Base-by-base conservation (phyloP, 1,139 yeast species). In the Taphrina deformans region DNA sequence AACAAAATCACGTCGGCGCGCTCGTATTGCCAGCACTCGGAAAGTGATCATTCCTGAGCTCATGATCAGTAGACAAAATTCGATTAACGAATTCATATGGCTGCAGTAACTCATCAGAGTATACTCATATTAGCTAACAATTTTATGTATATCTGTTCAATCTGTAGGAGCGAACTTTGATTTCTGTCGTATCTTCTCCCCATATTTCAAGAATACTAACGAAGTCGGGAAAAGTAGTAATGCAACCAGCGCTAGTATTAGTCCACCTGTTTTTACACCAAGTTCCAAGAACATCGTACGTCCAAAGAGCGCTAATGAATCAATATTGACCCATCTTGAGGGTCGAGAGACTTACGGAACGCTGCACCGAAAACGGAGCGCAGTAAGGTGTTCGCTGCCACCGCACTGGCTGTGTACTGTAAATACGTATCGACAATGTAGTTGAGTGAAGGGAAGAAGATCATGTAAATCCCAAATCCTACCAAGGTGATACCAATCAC, bases 321-420 rank as follows among this genome's bases (percentile, higher is more conserved):
- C n/a, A n/a, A n/a, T n/a, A n/a, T n/a, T n/a, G n/a, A n/a, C n/a
- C n/a, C n/a, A n/a, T n/a, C n/a, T n/a, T n/a, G n/a, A n/a, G n/a
- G n/a, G n/a, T n/a, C n/a, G n/a, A n/a, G n/a, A 6, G 12, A 24
- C 63, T 48, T 50, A 35, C 55, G 91, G 76, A 87, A 86, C 0
- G 85, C 82, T 9, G 87, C 84, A 5, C 88, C 86, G 78, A 84
- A 75, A 9, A 80, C 69, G 66, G 86, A 83, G 72, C 91, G 80
- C 62, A 84, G 77, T 67, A 86, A 79, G 51, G 86, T 82, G 72
- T 86, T 86, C 9, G 88, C 88, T 14, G 89, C 90, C 75, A 86
- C 76, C 0, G 87, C 89, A 16, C 88, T 83, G 0, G 91, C 91
- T 21, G 87, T 83, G 68, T 79, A 81, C 14, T 76, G 74, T 45